Base-by-base conservation (phyloP, 2,329 filamentous ascomycete species). In the Fusarium chlamydosporum region DNA sequence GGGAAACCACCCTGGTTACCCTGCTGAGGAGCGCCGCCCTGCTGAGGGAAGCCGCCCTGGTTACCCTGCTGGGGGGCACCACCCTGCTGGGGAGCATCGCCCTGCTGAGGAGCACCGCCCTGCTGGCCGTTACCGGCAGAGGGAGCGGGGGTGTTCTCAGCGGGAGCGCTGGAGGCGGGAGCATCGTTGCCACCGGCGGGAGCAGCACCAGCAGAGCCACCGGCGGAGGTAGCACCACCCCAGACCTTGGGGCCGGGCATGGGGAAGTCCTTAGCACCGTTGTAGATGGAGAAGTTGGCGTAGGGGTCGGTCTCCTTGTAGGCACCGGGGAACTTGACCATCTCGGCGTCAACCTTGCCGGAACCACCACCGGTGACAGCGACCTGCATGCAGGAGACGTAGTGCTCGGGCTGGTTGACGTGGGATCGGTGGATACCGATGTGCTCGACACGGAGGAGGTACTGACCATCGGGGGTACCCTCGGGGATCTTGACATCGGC, bases 391-490 rank as follows among this genome's bases (percentile, higher is more conserved):
- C 59, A 62, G 34, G 59, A 62, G 46, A 62, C 59, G 34, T 55
- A 62, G 59, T 62, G 59, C 56, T 62, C 59, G 12, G 59, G 59
- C 59, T 62, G 59, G 59, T 61, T 55, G 29, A 61, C 59, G 40
- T 62, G 59, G 4, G 56, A 62, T 55, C 56, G 56, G 46, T 62
- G 59, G 29, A 62, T 0, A 55, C 59, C 59, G 29, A 62, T 62
- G 56, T 62, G 59, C 59, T 62, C 59, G 29, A 62, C 40, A 27
- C 59, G 59, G 59, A 62, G 59, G 59, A 62, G 59, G 59, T 62
- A 62, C 56, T 62, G 27, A 27, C 59, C 59, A 29, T 61, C 43
- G 40, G 59, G 59, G 16, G 46, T 54, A 16, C 46, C 59, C 56
- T 55, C 40, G 46, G 59, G 59, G 23, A 62, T 62, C 56, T 62